Evolutionary conservation across 148 eudicot species (phyloP), one percentile per base, ranked within the genome.

Genomic region (Polygonum aviculare): DNA sequence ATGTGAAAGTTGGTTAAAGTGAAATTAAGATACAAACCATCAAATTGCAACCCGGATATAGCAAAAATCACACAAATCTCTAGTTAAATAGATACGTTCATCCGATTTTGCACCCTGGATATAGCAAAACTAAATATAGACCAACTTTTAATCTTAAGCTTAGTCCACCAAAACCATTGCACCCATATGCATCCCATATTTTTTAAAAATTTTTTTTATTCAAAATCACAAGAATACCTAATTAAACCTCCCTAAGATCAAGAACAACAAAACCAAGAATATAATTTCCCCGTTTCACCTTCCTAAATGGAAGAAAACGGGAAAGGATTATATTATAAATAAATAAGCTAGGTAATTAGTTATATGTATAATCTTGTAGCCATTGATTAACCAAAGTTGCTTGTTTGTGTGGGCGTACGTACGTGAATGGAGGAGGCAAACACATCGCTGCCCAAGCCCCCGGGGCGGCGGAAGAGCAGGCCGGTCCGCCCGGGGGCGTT

Each of bases 51-150:
- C 47, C 47, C 9, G 10, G 9, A 44, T 44, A 16, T n/a, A 36
- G 4, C 41, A 65, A 65, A 14, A 36, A 67, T 62, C 4, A 44
- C 47, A 44, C 47, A 44, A 44, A 44, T 44, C 47, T 44, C 47
- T 44, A 44, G 9, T 44, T 44, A 6, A 6, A 44, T 6, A 44
- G 47, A 44, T 44, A 67, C 15, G 19, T 15, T 45, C 72, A 36
- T 35, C 44, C 45, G 7, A 38, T 36, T 31, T 35, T 16, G 19
- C 41, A 35, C 3, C 44, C 72, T 8, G 44, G 7, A 67, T 67
- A 67, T 67, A 67, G 72, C 45, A 67, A 67, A 67, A 67, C 72
- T 67, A 35, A 67, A 2, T 36, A 67, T 67, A 67, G 45, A 67
- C 36, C 44, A 12, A 31, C 39, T 11, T 38, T 18, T 12, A 3